These are phyloP conservation scores for Chenopodium berlandieri DNA, from an alignment of 148 eudicot genomes.

Conservation along the genomic window DNA sequence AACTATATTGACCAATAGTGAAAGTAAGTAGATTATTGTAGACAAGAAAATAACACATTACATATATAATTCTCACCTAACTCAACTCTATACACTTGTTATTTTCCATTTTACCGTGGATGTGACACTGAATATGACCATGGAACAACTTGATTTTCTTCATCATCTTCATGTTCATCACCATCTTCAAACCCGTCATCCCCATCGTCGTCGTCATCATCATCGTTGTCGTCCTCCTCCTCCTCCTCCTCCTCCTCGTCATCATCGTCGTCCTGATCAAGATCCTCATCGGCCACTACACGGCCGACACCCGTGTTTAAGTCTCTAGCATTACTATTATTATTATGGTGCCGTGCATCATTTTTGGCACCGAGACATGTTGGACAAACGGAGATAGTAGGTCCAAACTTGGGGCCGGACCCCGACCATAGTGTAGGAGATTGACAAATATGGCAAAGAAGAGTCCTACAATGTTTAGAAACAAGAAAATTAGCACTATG, in stretches of 20 bases:
- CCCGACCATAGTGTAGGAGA: conserved; percentile 24
- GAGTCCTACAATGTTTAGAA: conserved; percentile 23
- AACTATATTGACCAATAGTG: not conserved
- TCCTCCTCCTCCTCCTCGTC: not conserved
- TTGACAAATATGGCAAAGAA: conserved; percentile 30
- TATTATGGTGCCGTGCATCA: not conserved
- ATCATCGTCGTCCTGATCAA: not conserved
- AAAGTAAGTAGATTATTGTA: not conserved
- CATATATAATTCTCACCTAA: conserved; percentile 4
- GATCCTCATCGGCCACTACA: not conserved
- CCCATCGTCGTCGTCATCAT: conserved; percentile 10
- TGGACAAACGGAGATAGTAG: conserved; percentile 22
- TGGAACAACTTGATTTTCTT: conserved; percentile 40
- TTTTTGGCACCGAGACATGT: conserved; percentile 17
- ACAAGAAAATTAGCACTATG: conserved; percentile 33
- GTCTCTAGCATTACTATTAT: too few relatives aligned
- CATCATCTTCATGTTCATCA: conserved; percentile 24
- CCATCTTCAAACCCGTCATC: not conserved
- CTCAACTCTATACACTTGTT: not conserved
- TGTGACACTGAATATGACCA: conserved; percentile 25
- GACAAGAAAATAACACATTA: not conserved
- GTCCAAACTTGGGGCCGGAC: conserved; percentile 29
- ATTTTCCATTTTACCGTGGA: conserved; percentile 9
- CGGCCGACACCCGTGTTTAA: not conserved
- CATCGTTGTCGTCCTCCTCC: not conserved